Evolutionary conservation across 208 protist species (phyloP), one percentile per base, ranked within the genome.

Genomic region (Acanthamoeba lenticulata): DNA sequence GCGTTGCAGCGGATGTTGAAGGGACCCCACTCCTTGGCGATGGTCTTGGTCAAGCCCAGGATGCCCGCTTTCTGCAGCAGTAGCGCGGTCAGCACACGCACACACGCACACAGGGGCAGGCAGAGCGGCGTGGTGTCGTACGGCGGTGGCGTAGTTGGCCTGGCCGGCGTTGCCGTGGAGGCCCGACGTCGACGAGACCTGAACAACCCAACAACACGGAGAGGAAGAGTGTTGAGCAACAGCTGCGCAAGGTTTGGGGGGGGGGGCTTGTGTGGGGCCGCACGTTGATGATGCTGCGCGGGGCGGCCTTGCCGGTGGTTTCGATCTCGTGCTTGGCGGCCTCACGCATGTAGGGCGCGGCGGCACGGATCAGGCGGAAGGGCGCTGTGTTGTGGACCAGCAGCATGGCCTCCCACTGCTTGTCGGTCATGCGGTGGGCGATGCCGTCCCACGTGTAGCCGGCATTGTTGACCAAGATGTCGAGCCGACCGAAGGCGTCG

Each of bases 381-480:
- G 95, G 95, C 17, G 94, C 94, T 4, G 79, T 96, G 57, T 94
- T 67, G 81, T 96, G 95, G 45, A 81, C 67, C 40, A 92, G n/a
- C 44, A 95, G 27, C 60, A 96, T 95, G 19, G 90, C 94, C 21
- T 74, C 57, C 94, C 94, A 96, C 55, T 95, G 94, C 93, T 94
- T 67, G 88, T 96, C 94, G 34, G 36, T 86, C 94, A 96, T 96
- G 32, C 94, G 95, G 65, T 96, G 95, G 4, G 94, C 36, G 45
- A 96, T 67, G n/a, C 92, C 95, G 79, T 96, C 95, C 81, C 79
- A 96, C 27, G 92, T 94, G 94, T 94, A 96, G 57, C 95, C 95
- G 9, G 95, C 95, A 57, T 96, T 96, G 92, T 96, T 96, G 34
- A 96, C 95, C 9, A 96, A n/a, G 9, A 96, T 94, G 60, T 96